phyloP scores from a whole-genome alignment of 768 basidiomycete species.

The Lactifluus volemus region DNA sequence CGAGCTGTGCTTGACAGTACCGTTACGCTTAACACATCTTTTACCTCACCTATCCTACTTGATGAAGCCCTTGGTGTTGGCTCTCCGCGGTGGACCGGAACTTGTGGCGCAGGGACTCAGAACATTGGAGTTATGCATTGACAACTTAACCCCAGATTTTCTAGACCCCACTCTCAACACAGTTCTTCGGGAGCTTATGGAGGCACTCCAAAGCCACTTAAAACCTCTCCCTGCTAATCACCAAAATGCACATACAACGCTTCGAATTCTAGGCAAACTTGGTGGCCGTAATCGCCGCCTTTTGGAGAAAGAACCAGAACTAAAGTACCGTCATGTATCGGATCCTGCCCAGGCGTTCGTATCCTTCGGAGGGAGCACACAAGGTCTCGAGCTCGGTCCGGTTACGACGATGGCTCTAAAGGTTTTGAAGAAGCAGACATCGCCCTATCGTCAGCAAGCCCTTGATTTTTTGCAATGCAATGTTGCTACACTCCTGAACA shows the following conservation, averaged over 20 bases:
- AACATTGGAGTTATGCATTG: conserved; percentile 97
- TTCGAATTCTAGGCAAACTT: conserved; percentile 92
- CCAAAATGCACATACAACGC: conserved; percentile 86
- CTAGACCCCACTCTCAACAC: conserved; percentile 92
- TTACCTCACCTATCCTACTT: conserved; percentile 91
- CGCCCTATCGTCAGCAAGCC: conserved; percentile 47
- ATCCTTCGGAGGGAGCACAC: conserved; percentile 60
- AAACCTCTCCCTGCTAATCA: conserved; percentile 86
- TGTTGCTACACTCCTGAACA: conserved; percentile 60
- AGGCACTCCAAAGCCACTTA: conserved; percentile 83
- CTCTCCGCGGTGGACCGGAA: conserved; percentile 79
- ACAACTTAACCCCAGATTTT: conserved; percentile 97
- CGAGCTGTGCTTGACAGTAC: conserved; percentile 94
- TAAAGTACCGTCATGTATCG: conserved; percentile 63
- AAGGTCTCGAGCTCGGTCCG: conserved; percentile 59
- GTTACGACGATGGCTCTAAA: conserved; percentile 56
- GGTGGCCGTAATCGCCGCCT: conserved; percentile 90
- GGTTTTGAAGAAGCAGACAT: conserved; percentile 43
- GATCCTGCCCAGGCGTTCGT: conserved; percentile 63
- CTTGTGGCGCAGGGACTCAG: conserved; percentile 92
- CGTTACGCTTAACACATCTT: conserved; percentile 88
- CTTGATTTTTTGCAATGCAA: conserved; percentile 66
- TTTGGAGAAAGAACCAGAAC: conserved; percentile 66
- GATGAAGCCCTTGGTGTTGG: conserved; percentile 92
- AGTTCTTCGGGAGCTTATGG: conserved; percentile 89